Conservation (phyloP, 2,329 filamentous ascomycete species). For the Diaporthe eres region DNA sequence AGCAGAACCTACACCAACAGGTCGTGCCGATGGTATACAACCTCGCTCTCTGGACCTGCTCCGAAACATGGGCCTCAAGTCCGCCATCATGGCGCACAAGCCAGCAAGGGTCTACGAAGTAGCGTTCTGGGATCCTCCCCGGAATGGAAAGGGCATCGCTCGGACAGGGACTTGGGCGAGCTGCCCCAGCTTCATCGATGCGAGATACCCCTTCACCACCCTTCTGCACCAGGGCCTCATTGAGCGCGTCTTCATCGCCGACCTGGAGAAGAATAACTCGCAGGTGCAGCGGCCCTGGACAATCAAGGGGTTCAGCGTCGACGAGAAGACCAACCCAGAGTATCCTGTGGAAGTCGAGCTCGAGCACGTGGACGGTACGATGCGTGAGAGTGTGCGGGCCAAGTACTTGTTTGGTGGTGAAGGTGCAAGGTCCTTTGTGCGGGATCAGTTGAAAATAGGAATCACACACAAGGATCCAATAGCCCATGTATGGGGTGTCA, state of each 20-base stretch:
- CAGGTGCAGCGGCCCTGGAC: slow-evolving; percentile 76
- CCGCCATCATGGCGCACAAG: slow-evolving; percentile 87
- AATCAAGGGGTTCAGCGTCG: slow-evolving; percentile 72
- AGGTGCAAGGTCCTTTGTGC: slow-evolving; percentile 76
- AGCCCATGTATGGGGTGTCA: slow-evolving; percentile 81
- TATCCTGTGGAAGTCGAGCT: slow-evolving; percentile 88
- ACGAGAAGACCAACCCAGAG: slow-evolving; percentile 67
- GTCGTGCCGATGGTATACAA: slow-evolving; percentile 92
- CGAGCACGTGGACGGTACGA: slow-evolving; percentile 80
- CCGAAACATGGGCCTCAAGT: slow-evolving; percentile 90
- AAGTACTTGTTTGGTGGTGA: slow-evolving; percentile 82
- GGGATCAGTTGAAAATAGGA: slow-evolving; percentile 76
- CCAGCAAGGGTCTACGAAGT: slow-evolving; percentile 89
- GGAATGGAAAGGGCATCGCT: slow-evolving; percentile 69
- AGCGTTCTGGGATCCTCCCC: slow-evolving; percentile 78
- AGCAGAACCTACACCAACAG: slow-evolving; percentile 85
- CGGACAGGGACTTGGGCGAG: slow-evolving; percentile 85
- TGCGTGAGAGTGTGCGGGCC: slow-evolving; percentile 75
- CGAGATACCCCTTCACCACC: slow-evolving; percentile 79
- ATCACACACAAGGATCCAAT: slow-evolving; percentile 80
- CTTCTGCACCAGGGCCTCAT: slow-evolving; percentile 80
- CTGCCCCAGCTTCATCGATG: slow-evolving; percentile 86
- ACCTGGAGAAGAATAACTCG: slow-evolving; percentile 74
- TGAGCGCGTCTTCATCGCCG: slow-evolving; percentile 77
- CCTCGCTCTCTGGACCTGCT: slow-evolving; percentile 89